These are phyloP conservation scores for Helminthosporium solani DNA, from an alignment of 2,329 filamentous ascomycete species.

Conservation along the genomic window DNA sequence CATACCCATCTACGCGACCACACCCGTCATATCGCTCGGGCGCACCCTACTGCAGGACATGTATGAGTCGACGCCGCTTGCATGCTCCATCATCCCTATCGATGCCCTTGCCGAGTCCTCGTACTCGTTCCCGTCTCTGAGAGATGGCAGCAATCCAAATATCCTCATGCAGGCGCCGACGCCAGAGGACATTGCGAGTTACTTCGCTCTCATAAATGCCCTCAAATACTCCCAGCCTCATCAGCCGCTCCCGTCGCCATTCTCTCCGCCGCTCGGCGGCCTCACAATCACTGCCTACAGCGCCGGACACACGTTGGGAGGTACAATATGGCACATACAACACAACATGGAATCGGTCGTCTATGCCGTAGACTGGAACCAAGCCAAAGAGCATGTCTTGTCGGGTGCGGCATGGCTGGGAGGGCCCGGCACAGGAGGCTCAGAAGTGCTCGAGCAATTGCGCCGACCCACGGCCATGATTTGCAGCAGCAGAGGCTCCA, in stretches of 20 bases:
- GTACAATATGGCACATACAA: conserved; percentile 98
- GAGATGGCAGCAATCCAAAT: conserved; percentile 42
- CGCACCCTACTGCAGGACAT: conserved; percentile 88
- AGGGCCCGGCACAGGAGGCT: conserved; percentile 73
- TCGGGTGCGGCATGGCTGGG: conserved; percentile 92
- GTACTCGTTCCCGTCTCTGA: conserved; percentile 56
- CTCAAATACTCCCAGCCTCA: conserved; percentile 97
- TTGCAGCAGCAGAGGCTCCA: conserved; percentile 81
- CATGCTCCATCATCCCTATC: conserved; percentile 76
- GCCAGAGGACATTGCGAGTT: conserved; percentile 83
- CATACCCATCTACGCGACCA: conserved; percentile 92
- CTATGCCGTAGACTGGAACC: conserved; percentile 97
- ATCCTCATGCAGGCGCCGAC: conserved; percentile 71
- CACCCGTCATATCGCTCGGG: conserved; percentile 88
- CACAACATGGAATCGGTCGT: conserved; percentile 96
- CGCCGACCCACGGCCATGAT: conserved; percentile 91
- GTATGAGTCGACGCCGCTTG: conserved; percentile 85
- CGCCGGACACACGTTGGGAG: conserved; percentile 90
- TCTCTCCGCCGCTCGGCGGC: conserved; percentile 84
- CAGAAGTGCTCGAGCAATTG: conserved; percentile 90
- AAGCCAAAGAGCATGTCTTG: conserved; percentile 92
- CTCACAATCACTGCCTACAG: conserved; percentile 96
- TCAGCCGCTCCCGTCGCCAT: conserved; percentile 81
- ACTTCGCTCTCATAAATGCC: conserved; percentile 86
- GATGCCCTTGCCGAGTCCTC: conserved; percentile 69